A percentile compares a stretch with the other conserved stretches of the same genome.
Evolutionary conservation across 2,329 filamentous ascomycete genomes (phyloP).

Genomic region (Apiospora malaysiana): DNA sequence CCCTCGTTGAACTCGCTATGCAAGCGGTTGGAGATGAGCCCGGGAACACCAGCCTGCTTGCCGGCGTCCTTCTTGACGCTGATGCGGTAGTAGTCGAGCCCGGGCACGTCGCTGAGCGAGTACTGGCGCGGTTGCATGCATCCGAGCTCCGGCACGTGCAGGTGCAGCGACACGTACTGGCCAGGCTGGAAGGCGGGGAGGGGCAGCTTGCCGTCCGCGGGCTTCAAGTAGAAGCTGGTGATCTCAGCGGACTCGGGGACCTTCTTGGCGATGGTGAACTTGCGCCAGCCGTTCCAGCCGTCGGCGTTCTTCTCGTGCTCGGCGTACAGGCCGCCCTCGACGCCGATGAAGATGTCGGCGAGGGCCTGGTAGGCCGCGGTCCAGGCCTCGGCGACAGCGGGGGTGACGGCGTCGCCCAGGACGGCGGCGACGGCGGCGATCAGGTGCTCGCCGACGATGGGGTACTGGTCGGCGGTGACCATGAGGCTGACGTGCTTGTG

Average conservation of each 20-base stretch:
- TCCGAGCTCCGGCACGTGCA: constrained; percentile 66
- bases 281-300: constrained; percentile 55
- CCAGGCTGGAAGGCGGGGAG: constrained; percentile 71
- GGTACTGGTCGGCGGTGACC: constrained; percentile 72
- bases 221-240: constrained; percentile 73
- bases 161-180: constrained; percentile 73
- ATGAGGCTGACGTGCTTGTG: constrained; percentile 79
- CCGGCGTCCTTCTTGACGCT: constrained; percentile 71
- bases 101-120: constrained; percentile 67
- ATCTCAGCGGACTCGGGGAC: constrained; percentile 65
- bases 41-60: constrained; percentile 44
- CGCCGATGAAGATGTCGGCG: constrained; percentile 71
- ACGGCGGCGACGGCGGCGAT: constrained; percentile 71
- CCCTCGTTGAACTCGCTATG: constrained; percentile 55
- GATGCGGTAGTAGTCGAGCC: constrained; percentile 68
- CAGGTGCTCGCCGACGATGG: constrained; percentile 71
- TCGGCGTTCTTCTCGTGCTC: constrained; percentile 31
- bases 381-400: constrained; percentile 74
- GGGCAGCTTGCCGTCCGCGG: constrained; percentile 57
- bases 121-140: constrained; percentile 77
- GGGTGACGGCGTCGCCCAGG: constrained; percentile 70
- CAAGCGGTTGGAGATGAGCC: constrained; percentile 59
- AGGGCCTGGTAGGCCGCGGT: constrained; percentile 73
- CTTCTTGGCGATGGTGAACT: constrained; percentile 64
- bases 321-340: constrained; percentile 68